Conservation (phyloP, 2,329 filamentous ascomycete genomes). For the Hirsutella minnesotensis region DNA sequence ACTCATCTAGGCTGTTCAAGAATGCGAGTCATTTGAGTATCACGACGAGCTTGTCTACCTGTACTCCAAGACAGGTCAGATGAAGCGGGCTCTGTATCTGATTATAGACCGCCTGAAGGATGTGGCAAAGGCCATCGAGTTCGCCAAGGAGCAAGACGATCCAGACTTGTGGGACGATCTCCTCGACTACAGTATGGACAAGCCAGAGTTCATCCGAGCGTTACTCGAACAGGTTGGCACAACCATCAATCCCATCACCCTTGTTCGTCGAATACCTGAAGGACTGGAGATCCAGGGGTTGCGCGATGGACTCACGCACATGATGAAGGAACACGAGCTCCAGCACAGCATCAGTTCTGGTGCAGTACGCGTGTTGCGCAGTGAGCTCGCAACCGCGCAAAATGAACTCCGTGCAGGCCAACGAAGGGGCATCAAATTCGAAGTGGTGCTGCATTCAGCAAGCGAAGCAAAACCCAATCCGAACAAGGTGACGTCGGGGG, state of each 20-base stretch:
- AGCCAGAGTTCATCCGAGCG: conserved; percentile 85
- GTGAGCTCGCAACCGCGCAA: conserved; percentile 80
- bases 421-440: conserved; percentile 79
- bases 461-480: conserved; percentile 29
- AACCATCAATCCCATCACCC: conserved; percentile 79
- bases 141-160: conserved; percentile 88
- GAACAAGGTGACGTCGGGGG: conserved; percentile 24
- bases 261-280: conserved; percentile 84
- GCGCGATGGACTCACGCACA: conserved; percentile 74
- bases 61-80: conserved; percentile 88
- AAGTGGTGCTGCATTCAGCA: conserved; percentile 43
- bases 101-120: conserved; percentile 91
- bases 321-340: conserved; percentile 93
- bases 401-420: conserved; percentile 68
- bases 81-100: conserved; percentile 78
- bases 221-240: conserved; percentile 90
- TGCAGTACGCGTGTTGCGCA: conserved; percentile 73
- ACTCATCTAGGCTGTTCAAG: conserved; percentile 45
- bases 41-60: conserved; percentile 92
- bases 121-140: conserved; percentile 84
- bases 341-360: conserved; percentile 87
- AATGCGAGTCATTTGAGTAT: conserved; percentile 73
- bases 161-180: conserved; percentile 91
- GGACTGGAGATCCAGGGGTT: conserved; percentile 87
- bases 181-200: conserved; percentile 93